These are phyloP conservation scores for Fusarium hostae DNA, from an alignment of 2,329 filamentous ascomycete genomes.

Conservation along the genomic window DNA sequence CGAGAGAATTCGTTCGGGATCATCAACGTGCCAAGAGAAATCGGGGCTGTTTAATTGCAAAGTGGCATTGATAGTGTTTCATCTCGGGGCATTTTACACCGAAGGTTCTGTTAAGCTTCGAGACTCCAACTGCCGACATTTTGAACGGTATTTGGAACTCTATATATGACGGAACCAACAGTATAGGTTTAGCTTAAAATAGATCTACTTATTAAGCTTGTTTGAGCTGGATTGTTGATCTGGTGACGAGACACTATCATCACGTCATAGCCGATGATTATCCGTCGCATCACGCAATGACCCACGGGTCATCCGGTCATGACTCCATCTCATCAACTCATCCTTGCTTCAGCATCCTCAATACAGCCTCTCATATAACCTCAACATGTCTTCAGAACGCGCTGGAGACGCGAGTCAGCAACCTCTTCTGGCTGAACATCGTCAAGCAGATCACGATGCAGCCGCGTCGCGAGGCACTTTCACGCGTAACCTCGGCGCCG, in stretches of 20 bases:
- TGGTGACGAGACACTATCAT: not conserved
- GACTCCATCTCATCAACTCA: constrained; percentile 3
- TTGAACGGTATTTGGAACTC: accelerated
- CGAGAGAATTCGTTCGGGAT: not conserved
- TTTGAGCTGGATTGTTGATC: not conserved
- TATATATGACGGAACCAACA: accelerated
- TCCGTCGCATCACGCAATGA: constrained; percentile 24
- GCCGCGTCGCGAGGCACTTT: constrained; percentile 46
- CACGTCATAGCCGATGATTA: constrained; percentile 38
- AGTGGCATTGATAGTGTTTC: constrained; percentile 9
- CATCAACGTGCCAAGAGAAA: not conserved
- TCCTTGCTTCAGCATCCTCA: not conserved
- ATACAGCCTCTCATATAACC: not conserved
- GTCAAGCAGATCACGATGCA: constrained; percentile 3
- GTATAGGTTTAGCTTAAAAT: not conserved
- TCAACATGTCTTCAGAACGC: constrained; percentile 18
- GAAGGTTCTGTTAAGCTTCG: not conserved
- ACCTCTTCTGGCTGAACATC: constrained; percentile 32
- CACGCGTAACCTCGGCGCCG: constrained; percentile 57
- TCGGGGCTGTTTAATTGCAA: constrained; percentile 15
- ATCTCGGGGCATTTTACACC: not conserved
- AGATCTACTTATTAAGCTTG: not conserved
- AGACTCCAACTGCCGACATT: accelerated
- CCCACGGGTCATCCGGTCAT: not conserved
- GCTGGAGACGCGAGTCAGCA: constrained; percentile 19